Evolutionary conservation across 345 rosid genomes (phyloP), one percentile per base, ranked within the genome.

Genomic region (Gossypioides kirkii): DNA sequence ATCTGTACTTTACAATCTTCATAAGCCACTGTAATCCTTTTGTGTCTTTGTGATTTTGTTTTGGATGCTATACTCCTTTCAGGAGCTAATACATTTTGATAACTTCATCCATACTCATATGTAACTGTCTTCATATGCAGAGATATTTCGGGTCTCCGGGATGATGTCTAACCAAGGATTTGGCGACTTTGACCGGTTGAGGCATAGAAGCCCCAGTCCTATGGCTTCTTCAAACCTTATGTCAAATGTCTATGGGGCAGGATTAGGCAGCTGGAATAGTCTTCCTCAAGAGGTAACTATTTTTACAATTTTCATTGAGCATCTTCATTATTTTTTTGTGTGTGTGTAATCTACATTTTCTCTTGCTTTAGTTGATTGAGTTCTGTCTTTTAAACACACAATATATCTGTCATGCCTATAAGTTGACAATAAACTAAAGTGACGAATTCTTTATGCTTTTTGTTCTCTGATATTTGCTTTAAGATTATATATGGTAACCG

Each of bases 151-250:
- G 60, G 91, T 91, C 26, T 85, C 89, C 4, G 94, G 92, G 59
- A 84, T 91, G 92, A 84, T 86, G 89, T 86, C 96, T 59, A 93
- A 91, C 87, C 97, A 91, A 90, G 98, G 91, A 16, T 91, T 88
- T 79, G 89, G 86, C 25, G 97, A 93, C 76, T 77, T 91, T 61
- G 98, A 93, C 82, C 80, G 92, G 79, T 72, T 93, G 79, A 74
- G 96, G 72, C 95, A 93, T 78, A 88, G 97, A 84, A 93, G 97
- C 80, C 97, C 98, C 26, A 90, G 98, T 84, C 97, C 98, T 61
- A 91, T 93, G 98, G 96, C 94, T 75, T 92, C 94, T 73, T 92
- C 98, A 61, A 91, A 84, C 74, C 90, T 83, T 36, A 85, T 91
- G 70, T 83, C 98, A 52, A 88, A 85, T 80, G 88, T 82, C 80